Evolutionary conservation across 805 yeast genomes (phyloP).

Genomic region (Hanseniaspora hatyaiensis): DNA sequence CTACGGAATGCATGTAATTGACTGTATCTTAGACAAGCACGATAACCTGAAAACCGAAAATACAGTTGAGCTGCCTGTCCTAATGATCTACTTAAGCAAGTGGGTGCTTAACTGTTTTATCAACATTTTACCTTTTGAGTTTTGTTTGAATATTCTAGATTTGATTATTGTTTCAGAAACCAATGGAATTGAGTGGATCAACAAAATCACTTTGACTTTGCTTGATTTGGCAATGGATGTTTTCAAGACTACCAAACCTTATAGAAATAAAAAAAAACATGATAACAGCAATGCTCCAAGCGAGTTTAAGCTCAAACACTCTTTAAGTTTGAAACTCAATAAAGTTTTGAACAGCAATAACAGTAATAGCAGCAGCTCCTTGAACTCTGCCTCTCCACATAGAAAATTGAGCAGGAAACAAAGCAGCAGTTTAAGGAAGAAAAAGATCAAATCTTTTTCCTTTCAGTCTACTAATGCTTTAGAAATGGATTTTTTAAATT

Average conservation of each 20-base stretch:
- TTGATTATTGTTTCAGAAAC: constrained; percentile 9
- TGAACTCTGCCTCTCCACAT: background rate
- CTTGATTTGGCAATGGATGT: constrained; percentile 10
- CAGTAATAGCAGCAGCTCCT: background rate
- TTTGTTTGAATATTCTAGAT: constrained; percentile 86
- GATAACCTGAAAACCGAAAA: background rate
- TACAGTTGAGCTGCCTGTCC: constrained; percentile 3
- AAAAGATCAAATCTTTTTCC: background rate
- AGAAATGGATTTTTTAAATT: constrained; percentile 14
- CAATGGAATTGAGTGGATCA: constrained; percentile 16
- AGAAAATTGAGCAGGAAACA: background rate
- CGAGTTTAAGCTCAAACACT: constrained; percentile 7
- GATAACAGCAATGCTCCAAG: background rate
- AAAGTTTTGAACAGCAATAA: constrained; percentile 8
- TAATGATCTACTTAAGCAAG: constrained; percentile 35
- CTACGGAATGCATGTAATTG: constrained; percentile 4
- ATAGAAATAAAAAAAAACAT: background rate
- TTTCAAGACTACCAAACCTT: constrained; percentile 2
- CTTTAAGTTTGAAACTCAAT: constrained; percentile 9
- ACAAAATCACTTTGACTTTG: constrained; percentile 7
- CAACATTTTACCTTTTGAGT: constrained; percentile 79
- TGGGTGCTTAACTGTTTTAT: constrained; percentile 98
- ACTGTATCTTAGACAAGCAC: background rate
- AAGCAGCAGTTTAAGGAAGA: background rate
- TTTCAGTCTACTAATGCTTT: constrained; percentile 3